Conservation (phyloP, 805 yeast species). For the Metschnikowia vanudenii region DNA sequence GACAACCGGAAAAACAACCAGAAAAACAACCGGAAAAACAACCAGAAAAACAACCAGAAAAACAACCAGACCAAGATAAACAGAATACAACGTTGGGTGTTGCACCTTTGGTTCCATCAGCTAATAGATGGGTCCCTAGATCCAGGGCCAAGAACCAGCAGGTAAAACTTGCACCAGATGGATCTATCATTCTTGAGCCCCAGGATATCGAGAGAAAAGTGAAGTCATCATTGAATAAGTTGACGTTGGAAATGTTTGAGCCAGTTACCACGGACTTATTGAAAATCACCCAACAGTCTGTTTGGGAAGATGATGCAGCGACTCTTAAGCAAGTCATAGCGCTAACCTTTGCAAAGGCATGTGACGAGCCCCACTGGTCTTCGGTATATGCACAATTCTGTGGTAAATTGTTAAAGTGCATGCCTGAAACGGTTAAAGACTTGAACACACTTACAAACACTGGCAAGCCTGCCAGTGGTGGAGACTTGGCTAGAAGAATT, state of each 20-base stretch:
- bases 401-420: conserved; percentile 67
- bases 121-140: conserved; percentile 91
- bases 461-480: conserved; percentile 54
- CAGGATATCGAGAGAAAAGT: conserved; percentile 82
- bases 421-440: conserved; percentile 66
- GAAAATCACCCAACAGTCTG: conserved; percentile 76
- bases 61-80: conserved; percentile 51
- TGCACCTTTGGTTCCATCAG: conserved; percentile 77
- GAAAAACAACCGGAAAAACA: no score
- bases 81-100: no score
- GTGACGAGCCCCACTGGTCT: conserved; percentile 98
- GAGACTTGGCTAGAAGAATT: conserved; percentile 73
- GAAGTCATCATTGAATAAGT: conserved; percentile 84
- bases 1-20: no score
- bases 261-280: conserved; percentile 74
- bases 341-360: conserved; percentile 89
- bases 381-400: conserved; percentile 93
- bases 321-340: conserved; percentile 79
- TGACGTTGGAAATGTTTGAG: conserved; percentile 90
- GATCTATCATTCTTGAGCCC: conserved; percentile 59
- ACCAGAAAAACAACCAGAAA: conserved; percentile 42
- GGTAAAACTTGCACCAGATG: conserved; percentile 74
- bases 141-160: conserved; percentile 57
- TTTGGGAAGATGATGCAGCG: conserved; percentile 79
- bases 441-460: conserved; percentile 45